phyloP scores from a whole-genome alignment of 345 rosid species.

The Atalantia buxifolia region DNA sequence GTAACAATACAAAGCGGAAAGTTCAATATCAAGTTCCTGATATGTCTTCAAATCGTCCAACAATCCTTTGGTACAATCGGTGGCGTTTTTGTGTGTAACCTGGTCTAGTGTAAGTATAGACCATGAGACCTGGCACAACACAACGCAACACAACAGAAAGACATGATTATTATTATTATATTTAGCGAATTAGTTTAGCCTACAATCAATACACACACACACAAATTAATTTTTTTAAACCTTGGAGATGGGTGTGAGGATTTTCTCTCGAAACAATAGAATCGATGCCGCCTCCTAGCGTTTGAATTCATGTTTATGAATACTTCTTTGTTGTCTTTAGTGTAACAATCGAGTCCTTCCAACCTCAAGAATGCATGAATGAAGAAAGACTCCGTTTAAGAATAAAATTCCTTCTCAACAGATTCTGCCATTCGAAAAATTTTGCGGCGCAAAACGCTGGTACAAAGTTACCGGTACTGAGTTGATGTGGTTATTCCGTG shows the following conservation, averaged over 20 bases:
- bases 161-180: neutral
- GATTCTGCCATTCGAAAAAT: conserved; percentile 87
- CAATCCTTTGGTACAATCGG: conserved; percentile 84
- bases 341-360: conserved; percentile 89
- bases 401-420: conserved; percentile 68
- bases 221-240: conserved; percentile 25
- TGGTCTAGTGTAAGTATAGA: conserved; percentile 84
- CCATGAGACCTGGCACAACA: conserved; percentile 77
- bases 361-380: conserved; percentile 83
- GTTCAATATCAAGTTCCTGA: conserved; percentile 88
- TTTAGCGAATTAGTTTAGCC: too few species aligned
- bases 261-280: conserved; percentile 78
- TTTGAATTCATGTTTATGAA: too few species aligned
- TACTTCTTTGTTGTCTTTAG: conserved; percentile 59
- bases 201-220: too few species aligned
- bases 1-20: conserved; percentile 70
- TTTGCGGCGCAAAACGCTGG: conserved; percentile 86
- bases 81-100: conserved; percentile 61
- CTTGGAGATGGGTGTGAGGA: conserved; percentile 72
- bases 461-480: conserved; percentile 81
- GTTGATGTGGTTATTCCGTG: conserved; percentile 89
- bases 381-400: conserved; percentile 84
- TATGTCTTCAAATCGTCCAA: conserved; percentile 99
- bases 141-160: neutral
- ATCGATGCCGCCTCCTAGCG: conserved; percentile 84